Conservation (phyloP, 2,329 filamentous ascomycete species). For the Dothistroma septosporum region DNA sequence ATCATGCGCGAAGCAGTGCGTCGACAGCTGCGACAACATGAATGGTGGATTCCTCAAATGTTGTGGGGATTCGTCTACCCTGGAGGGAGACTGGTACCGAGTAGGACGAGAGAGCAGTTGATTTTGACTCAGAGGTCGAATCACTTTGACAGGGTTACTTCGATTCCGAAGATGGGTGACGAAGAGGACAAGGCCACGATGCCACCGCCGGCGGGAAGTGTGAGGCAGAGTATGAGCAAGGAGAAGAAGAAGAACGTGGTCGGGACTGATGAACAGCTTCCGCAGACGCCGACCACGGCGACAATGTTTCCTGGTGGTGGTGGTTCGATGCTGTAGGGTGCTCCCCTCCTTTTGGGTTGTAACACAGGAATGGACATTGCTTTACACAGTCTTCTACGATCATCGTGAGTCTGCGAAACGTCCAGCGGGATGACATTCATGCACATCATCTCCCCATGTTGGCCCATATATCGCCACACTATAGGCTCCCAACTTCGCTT, state of each 20-base stretch:
- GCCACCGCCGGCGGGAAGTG: neutral
- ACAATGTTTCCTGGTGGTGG: neutral
- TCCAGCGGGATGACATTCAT: too few relatives aligned
- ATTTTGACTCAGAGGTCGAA: slow-evolving; percentile 1
- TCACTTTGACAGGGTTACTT: neutral
- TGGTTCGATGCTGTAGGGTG: neutral
- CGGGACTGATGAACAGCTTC: neutral
- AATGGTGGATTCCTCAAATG: slow-evolving; percentile 55
- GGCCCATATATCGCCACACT: too few relatives aligned
- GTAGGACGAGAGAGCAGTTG: slow-evolving; percentile 6
- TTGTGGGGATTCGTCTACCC: slow-evolving; percentile 50
- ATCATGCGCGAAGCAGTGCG: slow-evolving; percentile 54
- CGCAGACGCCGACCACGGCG: slow-evolving; percentile 1
- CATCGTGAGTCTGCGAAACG: too few relatives aligned
- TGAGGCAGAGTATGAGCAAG: neutral
- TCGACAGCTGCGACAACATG: slow-evolving; percentile 52
- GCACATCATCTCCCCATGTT: too few relatives aligned
- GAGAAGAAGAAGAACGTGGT: slow-evolving; percentile 3
- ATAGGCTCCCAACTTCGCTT: too few relatives aligned
- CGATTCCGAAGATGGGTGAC: slow-evolving; percentile 7
- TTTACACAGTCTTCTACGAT: neutral
- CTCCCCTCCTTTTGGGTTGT: neutral
- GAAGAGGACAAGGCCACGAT: slow-evolving; percentile 4
- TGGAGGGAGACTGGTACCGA: neutral
- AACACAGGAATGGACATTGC: neutral